Conservation (phyloP, 2,329 filamentous ascomycete genomes). For the Magnaporthiopsis poae region DNA sequence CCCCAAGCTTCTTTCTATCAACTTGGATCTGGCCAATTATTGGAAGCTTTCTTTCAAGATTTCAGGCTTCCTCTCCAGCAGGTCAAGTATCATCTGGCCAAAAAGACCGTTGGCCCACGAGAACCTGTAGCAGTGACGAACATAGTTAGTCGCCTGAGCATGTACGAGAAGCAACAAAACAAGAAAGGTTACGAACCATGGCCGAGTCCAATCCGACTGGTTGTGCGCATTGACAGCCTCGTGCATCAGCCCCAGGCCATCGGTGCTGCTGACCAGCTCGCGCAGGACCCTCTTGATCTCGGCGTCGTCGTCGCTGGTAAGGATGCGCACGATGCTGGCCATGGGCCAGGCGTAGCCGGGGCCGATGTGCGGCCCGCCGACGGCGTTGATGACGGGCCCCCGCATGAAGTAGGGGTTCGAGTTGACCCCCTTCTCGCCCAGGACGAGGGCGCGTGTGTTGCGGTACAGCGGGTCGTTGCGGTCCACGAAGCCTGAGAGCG, state of each 20-base stretch:
- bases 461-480: conserved; percentile 54
- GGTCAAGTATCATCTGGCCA: conserved; percentile 69
- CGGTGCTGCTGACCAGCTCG: conserved; percentile 58
- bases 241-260: conserved; percentile 66
- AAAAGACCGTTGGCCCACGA: conserved; percentile 86
- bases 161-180: neutral
- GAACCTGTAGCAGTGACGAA: conserved; percentile 50
- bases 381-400: conserved; percentile 40
- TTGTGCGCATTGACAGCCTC: conserved; percentile 65
- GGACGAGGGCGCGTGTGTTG: conserved; percentile 63
- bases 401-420: conserved; percentile 62
- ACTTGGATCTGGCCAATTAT: conserved; percentile 6
- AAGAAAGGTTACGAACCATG: conserved; percentile 26
- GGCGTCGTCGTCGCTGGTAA: conserved; percentile 64
- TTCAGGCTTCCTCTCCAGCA: conserved; percentile 60
- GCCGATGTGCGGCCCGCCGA: conserved; percentile 43
- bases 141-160: conserved; percentile 2
- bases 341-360: conserved; percentile 79
- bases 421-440: conserved; percentile 33
- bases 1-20: neutral
- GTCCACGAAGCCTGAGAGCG: conserved; percentile 51
- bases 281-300: conserved; percentile 62
- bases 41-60: conserved; percentile 29
- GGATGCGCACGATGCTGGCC: conserved; percentile 67
- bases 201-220: conserved; percentile 32